Percentiles rank a stretch among this genome's conserved stretches.
phyloP scores from a whole-genome alignment of 2,329 filamentous ascomycete species.

The Tolypocladium amazonense region DNA sequence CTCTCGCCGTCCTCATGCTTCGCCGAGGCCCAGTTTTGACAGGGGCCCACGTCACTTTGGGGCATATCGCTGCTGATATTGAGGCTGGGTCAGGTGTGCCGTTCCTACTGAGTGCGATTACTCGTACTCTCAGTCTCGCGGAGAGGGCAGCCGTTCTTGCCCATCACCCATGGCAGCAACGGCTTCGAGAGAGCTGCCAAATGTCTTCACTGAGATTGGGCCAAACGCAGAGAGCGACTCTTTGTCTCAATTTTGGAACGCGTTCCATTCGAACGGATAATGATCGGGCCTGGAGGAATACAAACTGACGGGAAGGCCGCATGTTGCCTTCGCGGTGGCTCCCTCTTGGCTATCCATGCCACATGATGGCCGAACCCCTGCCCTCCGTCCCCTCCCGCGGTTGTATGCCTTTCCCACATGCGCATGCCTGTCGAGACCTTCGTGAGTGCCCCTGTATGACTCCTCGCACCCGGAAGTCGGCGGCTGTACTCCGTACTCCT shows the following conservation, averaged over 20 bases:
- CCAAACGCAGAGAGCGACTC: not conserved
- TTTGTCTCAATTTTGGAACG: not conserved
- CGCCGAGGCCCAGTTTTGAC: not conserved
- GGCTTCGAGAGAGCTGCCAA: not conserved
- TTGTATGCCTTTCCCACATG: not conserved
- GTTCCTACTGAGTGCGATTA: too few relatives aligned
- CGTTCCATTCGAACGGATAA: not conserved
- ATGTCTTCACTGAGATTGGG: not conserved
- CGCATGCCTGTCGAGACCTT: not conserved
- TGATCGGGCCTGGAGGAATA: not conserved
- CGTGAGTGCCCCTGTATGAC: not conserved
- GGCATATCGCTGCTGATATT: not conserved
- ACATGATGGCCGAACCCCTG: not conserved
- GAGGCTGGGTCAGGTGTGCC: not conserved
- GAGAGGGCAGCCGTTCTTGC: not conserved
- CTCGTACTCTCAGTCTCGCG: not conserved
- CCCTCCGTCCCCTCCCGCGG: not conserved
- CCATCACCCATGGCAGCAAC: not conserved
- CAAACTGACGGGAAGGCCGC: not conserved
- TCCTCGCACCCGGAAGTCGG: not conserved
- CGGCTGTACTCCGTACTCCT: not conserved
- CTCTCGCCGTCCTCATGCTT: not conserved
- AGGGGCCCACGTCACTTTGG: not conserved
- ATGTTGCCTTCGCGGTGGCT: not conserved
- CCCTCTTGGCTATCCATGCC: not conserved